These are phyloP conservation scores for Aureococcus anophagefferens DNA, from an alignment of 108 stramenopile species.

Conservation along the genomic window DNA sequence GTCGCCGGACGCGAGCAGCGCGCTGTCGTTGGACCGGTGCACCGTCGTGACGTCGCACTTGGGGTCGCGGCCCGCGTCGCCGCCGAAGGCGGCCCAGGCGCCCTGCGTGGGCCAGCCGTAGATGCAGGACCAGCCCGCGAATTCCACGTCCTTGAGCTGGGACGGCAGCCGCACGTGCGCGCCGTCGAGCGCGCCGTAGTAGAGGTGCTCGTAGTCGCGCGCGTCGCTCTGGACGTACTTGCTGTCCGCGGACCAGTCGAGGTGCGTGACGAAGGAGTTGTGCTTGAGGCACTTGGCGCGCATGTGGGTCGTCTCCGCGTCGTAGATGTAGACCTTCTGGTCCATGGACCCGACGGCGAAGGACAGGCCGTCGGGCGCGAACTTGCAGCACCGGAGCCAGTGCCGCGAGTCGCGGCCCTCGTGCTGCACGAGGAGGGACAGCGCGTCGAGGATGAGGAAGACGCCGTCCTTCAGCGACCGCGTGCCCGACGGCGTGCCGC, in stretches of 20 bases:
- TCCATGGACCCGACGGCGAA: conserved; percentile 38
- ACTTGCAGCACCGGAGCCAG: conserved; percentile 34
- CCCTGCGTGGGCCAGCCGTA: conserved; percentile 34
- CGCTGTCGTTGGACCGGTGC: conserved; percentile 7
- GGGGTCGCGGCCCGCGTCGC: not conserved
- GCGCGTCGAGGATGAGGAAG: conserved; percentile 12
- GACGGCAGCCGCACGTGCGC: conserved; percentile 10
- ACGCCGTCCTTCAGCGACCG: conserved; percentile 28
- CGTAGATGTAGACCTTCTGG: conserved; percentile 40
- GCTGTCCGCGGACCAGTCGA: conserved; percentile 36
- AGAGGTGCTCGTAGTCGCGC: conserved; percentile 32
- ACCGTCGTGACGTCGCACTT: not conserved
- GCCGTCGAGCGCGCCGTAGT: conserved; percentile 26
- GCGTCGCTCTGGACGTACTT: conserved; percentile 32
- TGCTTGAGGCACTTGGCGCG: conserved; percentile 28
- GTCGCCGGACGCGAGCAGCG: conserved; percentile 29
- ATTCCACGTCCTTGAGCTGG: conserved; percentile 29
- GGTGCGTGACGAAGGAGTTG: conserved; percentile 29
- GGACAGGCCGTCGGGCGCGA: conserved; percentile 31
- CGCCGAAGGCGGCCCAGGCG: conserved; percentile 1
- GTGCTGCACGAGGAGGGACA: conserved; percentile 17
- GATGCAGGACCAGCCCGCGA: conserved; percentile 22
- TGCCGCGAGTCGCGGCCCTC: conserved; percentile 39
- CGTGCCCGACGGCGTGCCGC: conserved; percentile 13
- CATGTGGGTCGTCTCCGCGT: conserved; percentile 2